Evolutionary conservation across 2,329 filamentous ascomycete genomes (phyloP).

Genomic region (Diplodia scrobiculata): DNA sequence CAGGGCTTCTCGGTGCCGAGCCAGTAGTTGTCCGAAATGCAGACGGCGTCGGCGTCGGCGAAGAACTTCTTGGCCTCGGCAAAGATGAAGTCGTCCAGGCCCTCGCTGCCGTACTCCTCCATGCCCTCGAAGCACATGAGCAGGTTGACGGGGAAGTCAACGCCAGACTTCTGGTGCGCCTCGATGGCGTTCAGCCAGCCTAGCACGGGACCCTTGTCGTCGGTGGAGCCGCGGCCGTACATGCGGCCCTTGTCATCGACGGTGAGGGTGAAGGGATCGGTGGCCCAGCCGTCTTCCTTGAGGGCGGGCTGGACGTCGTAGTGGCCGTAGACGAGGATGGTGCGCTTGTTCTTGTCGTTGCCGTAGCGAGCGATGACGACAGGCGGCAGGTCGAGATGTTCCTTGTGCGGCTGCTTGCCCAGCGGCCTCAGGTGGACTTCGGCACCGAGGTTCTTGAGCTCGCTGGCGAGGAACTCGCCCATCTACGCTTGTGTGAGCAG

Average conservation of each 20-base stretch:
- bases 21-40: slow-evolving; percentile 99
- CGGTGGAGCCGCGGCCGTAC: slow-evolving; percentile 92
- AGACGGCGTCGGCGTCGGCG: slow-evolving; percentile 91
- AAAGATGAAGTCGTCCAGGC: slow-evolving; percentile 90
- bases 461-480: slow-evolving; percentile 83
- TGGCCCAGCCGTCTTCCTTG: slow-evolving; percentile 92
- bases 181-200: slow-evolving; percentile 99
- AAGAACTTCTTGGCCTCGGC: slow-evolving; percentile 92
- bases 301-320: slow-evolving; percentile 97
- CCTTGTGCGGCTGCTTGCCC: slow-evolving; percentile 88
- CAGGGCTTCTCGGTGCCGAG: slow-evolving; percentile 98
- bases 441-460: slow-evolving; percentile 82
- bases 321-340: slow-evolving; percentile 95
- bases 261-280: slow-evolving; percentile 86
- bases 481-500: slow-evolving; percentile 58
- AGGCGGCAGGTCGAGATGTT: slow-evolving; percentile 86
- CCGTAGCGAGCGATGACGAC: slow-evolving; percentile 92
- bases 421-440: slow-evolving; percentile 82
- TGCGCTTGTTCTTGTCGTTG: slow-evolving; percentile 87
- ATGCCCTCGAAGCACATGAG: slow-evolving; percentile 99
- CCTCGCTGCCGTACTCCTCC: slow-evolving; percentile 98
- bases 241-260: slow-evolving; percentile 91
- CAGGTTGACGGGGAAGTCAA: slow-evolving; percentile 95
- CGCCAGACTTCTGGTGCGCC: slow-evolving; percentile 89
- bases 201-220: slow-evolving; percentile 96